Evolutionary conservation across 306 rosid species (phyloP), one percentile per base, ranked within the genome.

Genomic region (Glycine tomentella): DNA sequence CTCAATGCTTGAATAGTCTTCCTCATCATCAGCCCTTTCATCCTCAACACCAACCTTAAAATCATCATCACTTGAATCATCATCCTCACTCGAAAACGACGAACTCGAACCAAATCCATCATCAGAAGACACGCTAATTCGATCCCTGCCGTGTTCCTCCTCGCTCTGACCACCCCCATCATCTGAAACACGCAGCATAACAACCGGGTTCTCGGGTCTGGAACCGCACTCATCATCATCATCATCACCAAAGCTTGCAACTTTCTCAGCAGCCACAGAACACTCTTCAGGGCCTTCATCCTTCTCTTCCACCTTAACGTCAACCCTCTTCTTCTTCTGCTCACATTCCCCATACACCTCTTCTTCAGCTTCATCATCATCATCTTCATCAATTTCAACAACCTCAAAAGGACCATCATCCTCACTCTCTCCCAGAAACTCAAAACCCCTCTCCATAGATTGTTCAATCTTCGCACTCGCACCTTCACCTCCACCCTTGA

Each of bases 51-150:
- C 20, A 5, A 38, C 61, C 9, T 3, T 4, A 17, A 50, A 83
- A 62, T 83, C 86, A 31, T 83, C 86, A 50, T 83, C 82, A 12
- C 62, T 44, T 0, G 63, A 46, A 3, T 62, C 78, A 5, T 2
- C 50, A 8, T 70, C 45, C 10, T 77, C 79, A 5, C 84, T 64
- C 56, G 74, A 48, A 38, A 58, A 61, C 0, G 6, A 25, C 31
- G 31, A 15, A 9, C 6, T 6, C 14, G 3, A 2, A 59, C 17
- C 71, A 36, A 0, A 45, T 3, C 40, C 81, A 4, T 3, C 10
- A 33, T 1, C 34, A 12, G 2, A 13, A 0, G 31, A 25, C 31
- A 17, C 1, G 14, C 49, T 64, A 14, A 4, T 25, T 0, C 0
- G 25, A 11, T 9, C 5, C 7, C 10, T 34, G 38, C 38, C 38